Evolutionary conservation across 768 basidiomycete species (phyloP), one percentile per base, ranked within the genome.

Genomic region (Collybia sordida): DNA sequence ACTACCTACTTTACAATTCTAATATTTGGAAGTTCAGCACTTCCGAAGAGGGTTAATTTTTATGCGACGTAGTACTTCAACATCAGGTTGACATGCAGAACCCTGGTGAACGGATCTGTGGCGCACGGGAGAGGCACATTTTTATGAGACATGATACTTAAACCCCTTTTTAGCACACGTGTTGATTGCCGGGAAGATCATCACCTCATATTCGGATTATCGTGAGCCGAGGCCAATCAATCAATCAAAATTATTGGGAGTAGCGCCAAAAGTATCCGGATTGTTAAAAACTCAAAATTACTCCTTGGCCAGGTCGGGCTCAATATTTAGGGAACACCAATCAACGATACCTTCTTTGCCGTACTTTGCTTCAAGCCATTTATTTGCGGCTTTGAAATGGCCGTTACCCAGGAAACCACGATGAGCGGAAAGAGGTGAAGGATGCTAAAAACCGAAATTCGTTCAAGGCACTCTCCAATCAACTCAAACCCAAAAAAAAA

Each of bases 331-430:
- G 34, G 59, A 52, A 48, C 85, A 85, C 90, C 90, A 93, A 60
- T 90, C 77, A n/a, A 93, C 85, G 51, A 66, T 73, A 42, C 79
- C 83, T 35, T 82, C 83, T 21, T 72, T 57, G 5, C 93, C 94
- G 60, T 97, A 95, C 58, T 82, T 83, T 50, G 76, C 61, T 63
- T 81, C 80, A 21, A 98, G 72, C 95, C 95, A 98, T 47, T 86
- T 79, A 62, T 97, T 96, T 37, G 93, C 90, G 51, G 79, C 72
- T 61, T 77, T 82, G 72, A 98, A 98, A 69, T 97, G 95, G 43
- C 82, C 83, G 64, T 94, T 95, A 42, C 91, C 93, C 54, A 91
- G 65, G 72, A 95, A 97, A 8, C 94, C 93, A 50, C 78, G 77
- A 55, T 78, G 69, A 3, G 88, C 93, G 46, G 88, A 85, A 15